phyloP scores from a whole-genome alignment of 2,329 filamentous ascomycete species.

The Chrysosporium queenslandicum region DNA sequence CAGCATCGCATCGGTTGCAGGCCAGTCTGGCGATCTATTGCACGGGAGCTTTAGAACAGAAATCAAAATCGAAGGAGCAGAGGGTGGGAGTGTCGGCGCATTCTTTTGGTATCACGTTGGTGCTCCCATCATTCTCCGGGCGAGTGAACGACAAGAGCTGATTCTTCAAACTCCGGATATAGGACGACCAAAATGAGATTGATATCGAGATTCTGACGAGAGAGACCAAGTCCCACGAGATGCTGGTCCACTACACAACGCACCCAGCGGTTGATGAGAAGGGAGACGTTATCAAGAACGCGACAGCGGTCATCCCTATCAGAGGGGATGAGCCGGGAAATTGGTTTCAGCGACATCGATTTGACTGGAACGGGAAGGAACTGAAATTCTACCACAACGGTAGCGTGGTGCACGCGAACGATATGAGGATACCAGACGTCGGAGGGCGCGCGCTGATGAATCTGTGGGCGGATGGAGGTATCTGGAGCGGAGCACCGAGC shows the following conservation, averaged over 20 bases:
- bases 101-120: conserved; percentile 28
- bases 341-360: conserved; percentile 23
- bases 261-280: conserved; percentile 21
- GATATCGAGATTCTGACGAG: conserved; percentile 24
- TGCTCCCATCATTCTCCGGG: not conserved
- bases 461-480: conserved; percentile 25
- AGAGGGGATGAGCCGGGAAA: conserved; percentile 10
- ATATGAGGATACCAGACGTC: conserved; percentile 17
- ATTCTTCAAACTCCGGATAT: not conserved
- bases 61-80: conserved; percentile 22
- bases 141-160: not conserved
- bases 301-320: conserved; percentile 21
- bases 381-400: conserved; percentile 23
- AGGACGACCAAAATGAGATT: conserved; percentile 24
- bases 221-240: conserved; percentile 20
- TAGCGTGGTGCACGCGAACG: conserved; percentile 18
- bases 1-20: conserved; percentile 23
- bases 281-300: conserved; percentile 18
- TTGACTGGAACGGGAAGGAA: conserved; percentile 21
- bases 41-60: conserved; percentile 23
- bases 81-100: conserved; percentile 22
- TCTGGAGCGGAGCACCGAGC: conserved; percentile 23
- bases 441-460: conserved; percentile 23
- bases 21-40: conserved; percentile 19
- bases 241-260: conserved; percentile 24